Conservation (phyloP, 495 filamentous ascomycete species). For the Extremus antarcticus region DNA sequence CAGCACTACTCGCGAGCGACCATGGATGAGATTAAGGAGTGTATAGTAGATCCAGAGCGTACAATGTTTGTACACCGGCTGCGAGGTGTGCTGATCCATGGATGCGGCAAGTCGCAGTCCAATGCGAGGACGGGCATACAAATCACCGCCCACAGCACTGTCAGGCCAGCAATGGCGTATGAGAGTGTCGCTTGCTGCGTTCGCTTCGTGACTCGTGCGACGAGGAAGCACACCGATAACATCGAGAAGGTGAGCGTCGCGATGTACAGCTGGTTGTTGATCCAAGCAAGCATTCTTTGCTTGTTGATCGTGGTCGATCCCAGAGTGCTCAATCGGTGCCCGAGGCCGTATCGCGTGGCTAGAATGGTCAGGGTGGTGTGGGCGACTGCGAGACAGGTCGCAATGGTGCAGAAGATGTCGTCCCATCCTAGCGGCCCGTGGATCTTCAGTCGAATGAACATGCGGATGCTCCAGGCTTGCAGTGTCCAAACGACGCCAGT, state of each 20-base stretch:
- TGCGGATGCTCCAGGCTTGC: neutral
- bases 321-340: neutral
- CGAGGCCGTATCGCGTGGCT: conserved; percentile 7
- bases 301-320: neutral
- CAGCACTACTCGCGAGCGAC: neutral
- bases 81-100: neutral
- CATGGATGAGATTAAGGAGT: too few relatives aligned
- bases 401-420: conserved; percentile 4
- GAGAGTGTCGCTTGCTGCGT: conserved; percentile 1
- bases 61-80: conserved; percentile 7
- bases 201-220: conserved; percentile 2
- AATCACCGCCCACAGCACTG: neutral
- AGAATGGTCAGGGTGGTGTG: neutral
- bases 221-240: conserved; percentile 9
- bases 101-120: conserved; percentile 9
- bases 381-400: conserved; percentile 7
- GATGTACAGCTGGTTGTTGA: neutral
- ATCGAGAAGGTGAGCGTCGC: neutral
- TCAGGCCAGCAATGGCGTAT: neutral
- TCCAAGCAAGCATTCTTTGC: conserved; percentile 2
- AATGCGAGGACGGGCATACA: conserved; percentile 1
- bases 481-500: conserved; percentile 5
- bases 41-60: too few relatives aligned
- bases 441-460: conserved; percentile 10
- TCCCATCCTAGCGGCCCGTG: conserved; percentile 12